These are phyloP conservation scores for Eutrema yunnanense DNA, from an alignment of 345 rosid species.

Conservation along the genomic window DNA sequence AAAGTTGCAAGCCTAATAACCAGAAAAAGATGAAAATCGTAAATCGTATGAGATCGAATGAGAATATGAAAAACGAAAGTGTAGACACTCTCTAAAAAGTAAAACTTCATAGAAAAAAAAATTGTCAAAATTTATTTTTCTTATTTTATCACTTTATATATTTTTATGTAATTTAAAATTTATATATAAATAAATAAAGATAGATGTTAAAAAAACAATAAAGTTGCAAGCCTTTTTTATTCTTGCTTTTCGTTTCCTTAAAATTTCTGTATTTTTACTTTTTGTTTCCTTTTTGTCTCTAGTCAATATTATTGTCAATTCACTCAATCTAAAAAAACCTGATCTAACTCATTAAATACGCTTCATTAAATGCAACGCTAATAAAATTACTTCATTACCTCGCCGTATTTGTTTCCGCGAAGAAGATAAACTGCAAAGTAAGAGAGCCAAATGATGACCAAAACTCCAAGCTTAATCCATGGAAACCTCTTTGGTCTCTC, in stretches of 20 bases:
- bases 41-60: too few relatives aligned
- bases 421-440: conserved; percentile 60
- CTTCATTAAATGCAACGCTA: background rate
- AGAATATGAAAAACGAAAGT: too few relatives aligned
- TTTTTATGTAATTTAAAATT: too few relatives aligned
- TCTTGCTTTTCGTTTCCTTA: background rate
- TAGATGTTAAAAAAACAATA: too few relatives aligned
- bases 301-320: background rate
- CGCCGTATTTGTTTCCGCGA: conserved; percentile 61
- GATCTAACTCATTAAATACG: background rate
- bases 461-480: conserved; percentile 61
- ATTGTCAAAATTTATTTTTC: too few relatives aligned
- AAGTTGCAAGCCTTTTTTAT: background rate
- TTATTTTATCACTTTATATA: too few relatives aligned
- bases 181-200: too few relatives aligned
- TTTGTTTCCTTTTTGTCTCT: background rate
- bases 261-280: background rate
- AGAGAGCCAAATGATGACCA: conserved; percentile 63
- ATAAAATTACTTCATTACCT: conserved; percentile 31
- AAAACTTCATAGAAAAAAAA: too few relatives aligned
- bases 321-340: background rate
- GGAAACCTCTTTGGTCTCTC: conserved; percentile 40
- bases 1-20: too few relatives aligned
- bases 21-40: too few relatives aligned
- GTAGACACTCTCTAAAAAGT: too few relatives aligned